phyloP scores from a whole-genome alignment of 371 early-diverging fungal species.

The Mortierella sp. region DNA sequence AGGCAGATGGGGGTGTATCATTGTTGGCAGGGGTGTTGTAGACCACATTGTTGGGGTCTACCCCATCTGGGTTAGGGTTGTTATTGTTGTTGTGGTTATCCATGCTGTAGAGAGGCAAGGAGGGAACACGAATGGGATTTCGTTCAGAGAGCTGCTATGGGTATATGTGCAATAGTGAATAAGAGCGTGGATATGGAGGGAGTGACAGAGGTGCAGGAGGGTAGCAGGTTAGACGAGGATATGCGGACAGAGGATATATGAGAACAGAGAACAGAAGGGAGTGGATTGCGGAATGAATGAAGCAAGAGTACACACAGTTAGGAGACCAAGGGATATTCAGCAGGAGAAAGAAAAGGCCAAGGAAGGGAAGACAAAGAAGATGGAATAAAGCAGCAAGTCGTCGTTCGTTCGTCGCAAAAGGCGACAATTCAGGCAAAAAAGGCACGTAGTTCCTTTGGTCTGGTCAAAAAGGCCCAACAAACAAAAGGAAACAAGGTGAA shows the following conservation, averaged over 20 bases:
- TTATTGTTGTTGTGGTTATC: not conserved
- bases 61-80: not conserved
- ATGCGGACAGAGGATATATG: not conserved
- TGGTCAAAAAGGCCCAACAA: not conserved
- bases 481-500: not conserved
- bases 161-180: not conserved
- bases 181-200: not conserved
- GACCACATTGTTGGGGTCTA: not conserved
- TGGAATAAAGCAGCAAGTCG: not conserved
- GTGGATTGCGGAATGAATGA: not conserved
- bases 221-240: not conserved
- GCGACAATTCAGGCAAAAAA: not conserved
- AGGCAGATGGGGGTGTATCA: not conserved
- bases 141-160: not conserved
- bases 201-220: not conserved
- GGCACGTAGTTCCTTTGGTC: not conserved
- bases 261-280: not conserved
- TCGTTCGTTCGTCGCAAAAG: too few relatives aligned
- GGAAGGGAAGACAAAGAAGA: not conserved
- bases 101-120: not conserved
- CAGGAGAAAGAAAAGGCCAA: not conserved
- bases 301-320: not conserved
- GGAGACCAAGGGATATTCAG: not conserved
- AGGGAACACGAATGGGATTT: not conserved
- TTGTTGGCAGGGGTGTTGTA: not conserved